Conservation (phyloP, 148 eudicot genomes). For the Fagopyrum tataricum region DNA sequence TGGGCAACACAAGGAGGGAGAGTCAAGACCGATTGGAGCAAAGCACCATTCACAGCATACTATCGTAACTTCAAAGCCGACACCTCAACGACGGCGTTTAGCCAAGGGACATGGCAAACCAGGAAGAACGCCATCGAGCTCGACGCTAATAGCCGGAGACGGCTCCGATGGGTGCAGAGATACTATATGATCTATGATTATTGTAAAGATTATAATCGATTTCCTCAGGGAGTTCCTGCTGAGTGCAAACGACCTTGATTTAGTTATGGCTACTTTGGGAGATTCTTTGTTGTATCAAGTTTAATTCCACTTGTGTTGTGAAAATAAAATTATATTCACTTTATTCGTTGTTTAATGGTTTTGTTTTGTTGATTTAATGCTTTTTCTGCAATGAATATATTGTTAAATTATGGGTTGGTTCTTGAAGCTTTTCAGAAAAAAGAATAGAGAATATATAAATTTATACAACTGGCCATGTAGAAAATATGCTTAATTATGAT, state of each 20-base stretch:
- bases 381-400: too few species aligned
- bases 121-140: constrained; percentile 19
- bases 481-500: too few species aligned
- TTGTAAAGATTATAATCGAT: constrained; percentile 38
- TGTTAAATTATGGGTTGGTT: too few species aligned
- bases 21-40: constrained; percentile 56
- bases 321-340: not conserved
- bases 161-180: constrained; percentile 45
- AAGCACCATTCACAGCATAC: constrained; percentile 48
- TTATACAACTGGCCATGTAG: too few species aligned
- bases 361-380: not conserved
- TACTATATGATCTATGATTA: constrained; percentile 46
- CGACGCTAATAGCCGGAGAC: constrained; percentile 21
- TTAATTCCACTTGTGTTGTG: not conserved
- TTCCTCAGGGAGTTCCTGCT: constrained; percentile 32
- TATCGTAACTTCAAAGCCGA: constrained; percentile 40
- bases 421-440: too few species aligned
- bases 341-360: not conserved
- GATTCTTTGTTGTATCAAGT: not conserved
- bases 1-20: constrained; percentile 66
- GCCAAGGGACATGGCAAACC: constrained; percentile 22
- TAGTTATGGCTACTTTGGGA: not conserved
- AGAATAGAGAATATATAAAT: too few species aligned
- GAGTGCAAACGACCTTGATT: constrained; percentile 34
- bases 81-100: constrained; percentile 20